A percentile compares a stretch with the other conserved stretches of the same genome.
Evolutionary conservation across 805 yeast genomes (phyloP).

Genomic region (fission yeast (Schizosaccharomyces pombe)): DNA sequence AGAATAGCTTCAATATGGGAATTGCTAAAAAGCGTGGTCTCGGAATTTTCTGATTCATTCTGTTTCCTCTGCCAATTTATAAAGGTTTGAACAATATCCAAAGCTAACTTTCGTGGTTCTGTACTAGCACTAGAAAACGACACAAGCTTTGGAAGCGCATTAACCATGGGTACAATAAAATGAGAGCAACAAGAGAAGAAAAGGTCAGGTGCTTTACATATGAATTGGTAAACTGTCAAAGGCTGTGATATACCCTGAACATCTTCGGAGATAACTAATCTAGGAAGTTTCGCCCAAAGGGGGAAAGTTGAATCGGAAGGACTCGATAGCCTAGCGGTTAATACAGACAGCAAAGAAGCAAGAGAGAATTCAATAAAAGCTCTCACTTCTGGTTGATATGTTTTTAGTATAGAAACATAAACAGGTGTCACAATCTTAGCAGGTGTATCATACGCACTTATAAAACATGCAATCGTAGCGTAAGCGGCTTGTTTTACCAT

Average conservation of each 20-base stretch:
- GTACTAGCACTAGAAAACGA: neutral
- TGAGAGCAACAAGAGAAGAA: neutral
- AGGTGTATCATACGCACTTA: conserved; percentile 72
- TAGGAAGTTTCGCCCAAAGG: conserved; percentile 80
- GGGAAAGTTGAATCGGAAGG: conserved; percentile 12
- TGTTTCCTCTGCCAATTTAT: neutral
- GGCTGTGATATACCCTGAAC: conserved; percentile 67
- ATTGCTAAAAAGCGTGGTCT: neutral
- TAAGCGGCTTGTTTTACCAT: conserved; percentile 83
- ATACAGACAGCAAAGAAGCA: conserved; percentile 61
- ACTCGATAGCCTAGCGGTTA: conserved; percentile 38
- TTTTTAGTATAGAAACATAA: conserved; percentile 66
- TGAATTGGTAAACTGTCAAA: conserved; percentile 35
- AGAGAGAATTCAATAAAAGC: conserved; percentile 67
- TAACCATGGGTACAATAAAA: neutral
- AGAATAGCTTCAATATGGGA: neutral
- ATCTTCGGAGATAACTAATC: conserved; percentile 73
- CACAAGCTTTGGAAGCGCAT: neutral
- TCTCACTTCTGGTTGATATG: conserved; percentile 68
- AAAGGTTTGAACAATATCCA: neutral
- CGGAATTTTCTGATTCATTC: neutral
- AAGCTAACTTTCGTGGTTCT: neutral
- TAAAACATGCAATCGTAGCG: conserved; percentile 65
- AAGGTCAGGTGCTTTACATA: neutral
- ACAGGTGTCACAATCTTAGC: conserved; percentile 72